A percentile compares a stretch with the other conserved stretches of the same genome.
These are phyloP conservation scores for Spathaspora gorwiae DNA, from an alignment of 805 yeast genomes.

Conservation along the genomic window DNA sequence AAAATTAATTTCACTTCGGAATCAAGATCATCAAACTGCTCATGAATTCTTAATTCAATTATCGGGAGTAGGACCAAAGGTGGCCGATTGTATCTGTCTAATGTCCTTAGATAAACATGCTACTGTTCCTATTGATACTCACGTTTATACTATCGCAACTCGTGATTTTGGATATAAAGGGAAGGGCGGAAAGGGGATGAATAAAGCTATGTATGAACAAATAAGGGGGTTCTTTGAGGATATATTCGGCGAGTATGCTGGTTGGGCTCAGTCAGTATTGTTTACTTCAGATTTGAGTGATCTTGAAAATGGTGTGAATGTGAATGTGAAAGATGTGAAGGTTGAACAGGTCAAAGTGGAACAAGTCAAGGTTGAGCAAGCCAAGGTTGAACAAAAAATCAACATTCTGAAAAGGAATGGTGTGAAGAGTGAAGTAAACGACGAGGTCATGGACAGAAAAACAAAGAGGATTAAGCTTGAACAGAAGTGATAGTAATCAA, in stretches of 20 bases:
- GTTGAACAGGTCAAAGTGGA: neutral
- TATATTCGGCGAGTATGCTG: slow-evolving; percentile 88
- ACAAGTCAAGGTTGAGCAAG: neutral
- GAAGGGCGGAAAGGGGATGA: slow-evolving; percentile 43
- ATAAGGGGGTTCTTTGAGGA: slow-evolving; percentile 57
- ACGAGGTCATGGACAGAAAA: too few relatives aligned
- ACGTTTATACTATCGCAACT: slow-evolving; percentile 83
- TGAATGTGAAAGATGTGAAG: neutral
- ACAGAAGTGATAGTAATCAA: too few relatives aligned
- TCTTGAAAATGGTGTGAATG: slow-evolving; percentile 57
- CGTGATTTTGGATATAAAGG: slow-evolving; percentile 66
- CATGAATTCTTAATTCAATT: slow-evolving; percentile 59
- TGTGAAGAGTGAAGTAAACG: too few relatives aligned
- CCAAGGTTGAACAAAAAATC: neutral
- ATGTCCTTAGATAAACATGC: slow-evolving; percentile 87
- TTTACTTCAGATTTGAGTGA: slow-evolving; percentile 81
- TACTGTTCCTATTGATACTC: slow-evolving; percentile 93
- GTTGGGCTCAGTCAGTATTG: slow-evolving; percentile 97
- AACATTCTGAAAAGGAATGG: too few relatives aligned
- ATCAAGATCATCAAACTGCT: slow-evolving; percentile 45
- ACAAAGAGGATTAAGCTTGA: too few relatives aligned
- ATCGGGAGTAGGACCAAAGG: slow-evolving; percentile 94
- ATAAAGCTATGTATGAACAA: slow-evolving; percentile 46
- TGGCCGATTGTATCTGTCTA: slow-evolving; percentile 91
- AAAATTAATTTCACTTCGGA: slow-evolving; percentile 41